Conservation (phyloP, 768 basidiomycete genomes). For the Leccinellum albellum region DNA sequence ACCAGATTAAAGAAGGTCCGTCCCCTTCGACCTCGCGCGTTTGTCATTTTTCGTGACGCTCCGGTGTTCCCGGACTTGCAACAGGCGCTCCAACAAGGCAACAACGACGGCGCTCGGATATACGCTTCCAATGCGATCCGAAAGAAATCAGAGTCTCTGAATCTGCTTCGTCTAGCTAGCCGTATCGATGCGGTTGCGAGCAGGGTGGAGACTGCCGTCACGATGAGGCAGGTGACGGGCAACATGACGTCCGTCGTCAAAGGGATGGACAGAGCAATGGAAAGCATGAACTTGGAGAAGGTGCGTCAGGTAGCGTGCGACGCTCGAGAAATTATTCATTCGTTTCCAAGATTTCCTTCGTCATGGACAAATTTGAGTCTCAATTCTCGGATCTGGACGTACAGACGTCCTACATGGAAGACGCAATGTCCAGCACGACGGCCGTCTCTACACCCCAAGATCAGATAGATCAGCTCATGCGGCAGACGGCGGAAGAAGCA, state of each 20-base stretch:
- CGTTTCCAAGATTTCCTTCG: conserved; percentile 76
- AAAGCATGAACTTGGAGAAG: conserved; percentile 96
- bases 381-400: conserved; percentile 98
- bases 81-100: conserved; percentile 94
- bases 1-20: conserved; percentile 86
- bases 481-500: conserved; percentile 95
- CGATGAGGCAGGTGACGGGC: conserved; percentile 94
- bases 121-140: conserved; percentile 98
- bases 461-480: conserved; percentile 89
- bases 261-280: conserved; percentile 99
- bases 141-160: conserved; percentile 94
- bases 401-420: conserved; percentile 97
- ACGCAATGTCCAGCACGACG: conserved; percentile 89
- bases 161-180: conserved; percentile 84
- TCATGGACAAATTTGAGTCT: conserved; percentile 98
- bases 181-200: conserved; percentile 96
- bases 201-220: conserved; percentile 96
- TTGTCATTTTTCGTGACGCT: neutral
- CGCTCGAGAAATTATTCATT: neutral
- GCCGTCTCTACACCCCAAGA: conserved; percentile 94
- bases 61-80: neutral
- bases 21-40: neutral
- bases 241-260: conserved; percentile 95
- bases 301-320: conserved; percentile 42
- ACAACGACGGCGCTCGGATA: conserved; percentile 95